Conservation (phyloP, 2,329 filamentous ascomycete species). For the Pseudogymnoascus sp. region DNA sequence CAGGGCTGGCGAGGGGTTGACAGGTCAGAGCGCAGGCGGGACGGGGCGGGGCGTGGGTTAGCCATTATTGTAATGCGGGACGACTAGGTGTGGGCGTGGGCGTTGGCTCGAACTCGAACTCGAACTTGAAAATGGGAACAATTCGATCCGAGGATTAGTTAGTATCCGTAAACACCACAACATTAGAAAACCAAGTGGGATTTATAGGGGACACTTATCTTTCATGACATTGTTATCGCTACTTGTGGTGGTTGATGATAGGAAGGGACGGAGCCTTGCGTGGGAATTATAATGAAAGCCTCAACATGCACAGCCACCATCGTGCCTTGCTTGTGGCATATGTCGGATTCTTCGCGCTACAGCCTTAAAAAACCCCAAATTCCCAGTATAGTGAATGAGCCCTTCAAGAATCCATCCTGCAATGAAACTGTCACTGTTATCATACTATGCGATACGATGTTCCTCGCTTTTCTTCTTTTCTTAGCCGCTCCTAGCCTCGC, state of each 20-base stretch:
- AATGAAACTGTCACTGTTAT: not conserved
- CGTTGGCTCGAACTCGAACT: too few relatives aligned
- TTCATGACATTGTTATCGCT: not conserved
- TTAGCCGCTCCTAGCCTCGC: not conserved
- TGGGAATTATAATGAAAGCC: not conserved
- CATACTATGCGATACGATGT: not conserved
- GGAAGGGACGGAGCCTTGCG: not conserved
- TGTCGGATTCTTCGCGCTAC: not conserved
- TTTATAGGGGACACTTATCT: not conserved
- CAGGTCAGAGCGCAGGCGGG: not conserved
- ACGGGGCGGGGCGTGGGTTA: not conserved
- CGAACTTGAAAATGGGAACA: too few relatives aligned
- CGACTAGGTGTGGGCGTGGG: too few relatives aligned
- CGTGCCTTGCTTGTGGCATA: not conserved
- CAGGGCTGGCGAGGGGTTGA: not conserved
- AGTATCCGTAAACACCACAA: not conserved
- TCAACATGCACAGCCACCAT: not conserved
- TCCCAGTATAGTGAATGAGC: not conserved
- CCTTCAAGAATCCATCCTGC: not conserved
- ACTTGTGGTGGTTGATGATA: not conserved
- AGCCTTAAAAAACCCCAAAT: not conserved
- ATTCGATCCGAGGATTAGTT: too few relatives aligned
- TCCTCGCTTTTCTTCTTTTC: not conserved
- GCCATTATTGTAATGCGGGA: too few relatives aligned
- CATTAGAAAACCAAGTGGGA: not conserved